A percentile compares a stretch with the other conserved stretches of the same genome.
phyloP scores from a whole-genome alignment of 2,329 filamentous ascomycete species.

The Aspergillus pseudoglaucus region DNA sequence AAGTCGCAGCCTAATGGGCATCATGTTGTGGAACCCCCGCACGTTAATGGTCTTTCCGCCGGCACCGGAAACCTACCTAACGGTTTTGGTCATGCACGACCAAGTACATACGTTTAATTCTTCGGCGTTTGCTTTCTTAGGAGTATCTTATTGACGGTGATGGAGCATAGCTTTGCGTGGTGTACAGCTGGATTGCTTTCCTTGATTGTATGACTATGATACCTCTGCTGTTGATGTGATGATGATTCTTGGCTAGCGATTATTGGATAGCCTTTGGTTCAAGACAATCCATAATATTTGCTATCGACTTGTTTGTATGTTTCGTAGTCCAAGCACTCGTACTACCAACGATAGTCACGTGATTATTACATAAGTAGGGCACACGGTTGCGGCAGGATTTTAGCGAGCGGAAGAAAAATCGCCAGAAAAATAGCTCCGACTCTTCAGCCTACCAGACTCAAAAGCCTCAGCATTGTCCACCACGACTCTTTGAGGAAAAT shows the following conservation, averaged over 20 bases:
- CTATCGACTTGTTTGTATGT: not conserved
- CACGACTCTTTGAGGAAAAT: slow-evolving; percentile 49
- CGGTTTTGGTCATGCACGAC: slow-evolving; percentile 28
- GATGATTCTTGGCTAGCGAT: slow-evolving; percentile 1
- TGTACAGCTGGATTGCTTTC: slow-evolving; percentile 27
- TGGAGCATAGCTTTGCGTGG: slow-evolving; percentile 8
- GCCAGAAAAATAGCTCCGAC: slow-evolving; percentile 18
- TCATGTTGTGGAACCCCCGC: slow-evolving; percentile 17
- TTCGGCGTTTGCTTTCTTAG: slow-evolving; percentile 12
- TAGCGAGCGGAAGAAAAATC: slow-evolving; percentile 24
- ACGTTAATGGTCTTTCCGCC: slow-evolving; percentile 11
- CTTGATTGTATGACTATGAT: slow-evolving; percentile 39
- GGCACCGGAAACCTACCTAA: slow-evolving; percentile 28
- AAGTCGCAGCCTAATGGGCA: slow-evolving; percentile 27
- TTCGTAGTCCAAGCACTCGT: not conserved
- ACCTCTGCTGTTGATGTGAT: slow-evolving; percentile 30
- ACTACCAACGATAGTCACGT: too few relatives aligned
- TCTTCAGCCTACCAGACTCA: slow-evolving; percentile 14
- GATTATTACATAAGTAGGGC: slow-evolving; percentile 15
- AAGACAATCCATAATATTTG: not conserved
- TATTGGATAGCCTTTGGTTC: not conserved
- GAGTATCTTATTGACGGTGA: slow-evolving; percentile 7
- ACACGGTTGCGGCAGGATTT: slow-evolving; percentile 11
- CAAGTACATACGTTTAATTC: slow-evolving; percentile 37
- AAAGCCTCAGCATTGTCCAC: slow-evolving; percentile 14